These are phyloP conservation scores for Eucalyptus sp. DNA, from an alignment of 345 rosid species.

Conservation along the genomic window DNA sequence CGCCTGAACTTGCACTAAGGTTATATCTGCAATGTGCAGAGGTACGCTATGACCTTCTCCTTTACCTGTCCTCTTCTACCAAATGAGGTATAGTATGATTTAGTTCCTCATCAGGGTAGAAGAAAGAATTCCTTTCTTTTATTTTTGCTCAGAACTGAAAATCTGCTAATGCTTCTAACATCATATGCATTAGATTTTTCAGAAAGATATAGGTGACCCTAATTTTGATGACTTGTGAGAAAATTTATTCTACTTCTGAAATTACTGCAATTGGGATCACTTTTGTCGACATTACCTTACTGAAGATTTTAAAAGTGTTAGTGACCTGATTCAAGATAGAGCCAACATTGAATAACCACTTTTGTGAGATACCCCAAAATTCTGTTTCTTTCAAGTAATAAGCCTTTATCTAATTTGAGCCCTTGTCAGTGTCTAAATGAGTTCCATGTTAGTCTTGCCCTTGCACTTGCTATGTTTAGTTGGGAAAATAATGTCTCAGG, in stretches of 20 bases:
- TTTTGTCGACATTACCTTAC: neutral
- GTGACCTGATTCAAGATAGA: neutral
- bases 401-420: neutral
- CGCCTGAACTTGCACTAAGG: slow-evolving; percentile 78
- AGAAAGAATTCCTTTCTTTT: neutral
- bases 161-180: neutral
- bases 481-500: neutral
- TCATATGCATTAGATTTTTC: neutral
- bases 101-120: neutral
- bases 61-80: neutral
- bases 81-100: neutral
- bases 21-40: slow-evolving; percentile 84
- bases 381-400: neutral
- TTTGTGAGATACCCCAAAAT: neutral
- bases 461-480: neutral
- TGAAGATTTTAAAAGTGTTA: neutral
- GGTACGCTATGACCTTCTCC: slow-evolving; percentile 24
- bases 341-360: neutral
- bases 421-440: neutral
- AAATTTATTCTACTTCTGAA: neutral
- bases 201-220: neutral
- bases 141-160: neutral
- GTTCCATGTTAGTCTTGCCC: neutral
- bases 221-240: neutral
- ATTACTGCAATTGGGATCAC: neutral